Conservation (phyloP, 371 early-diverging fungal species). For the Batrachochytrium dendrobatidis region DNA sequence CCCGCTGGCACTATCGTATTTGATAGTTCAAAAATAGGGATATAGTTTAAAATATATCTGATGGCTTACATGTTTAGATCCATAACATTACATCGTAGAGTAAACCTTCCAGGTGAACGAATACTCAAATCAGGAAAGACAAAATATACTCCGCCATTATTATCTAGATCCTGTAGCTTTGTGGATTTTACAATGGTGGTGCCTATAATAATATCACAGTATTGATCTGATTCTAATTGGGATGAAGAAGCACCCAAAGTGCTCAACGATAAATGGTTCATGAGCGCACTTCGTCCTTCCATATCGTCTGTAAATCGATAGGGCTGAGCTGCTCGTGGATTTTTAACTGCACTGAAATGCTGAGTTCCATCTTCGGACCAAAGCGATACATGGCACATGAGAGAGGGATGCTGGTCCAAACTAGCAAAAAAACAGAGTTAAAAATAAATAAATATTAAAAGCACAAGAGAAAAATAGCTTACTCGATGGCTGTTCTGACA, state of each 20-base stretch:
- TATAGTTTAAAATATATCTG: background rate
- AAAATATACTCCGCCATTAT: constrained; percentile 1
- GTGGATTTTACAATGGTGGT: background rate
- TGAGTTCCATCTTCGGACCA: background rate
- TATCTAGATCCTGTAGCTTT: background rate
- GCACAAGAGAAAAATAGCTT: background rate
- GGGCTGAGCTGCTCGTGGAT: background rate
- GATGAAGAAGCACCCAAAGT: too few relatives aligned
- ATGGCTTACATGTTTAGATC: background rate
- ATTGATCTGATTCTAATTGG: background rate
- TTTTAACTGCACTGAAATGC: background rate
- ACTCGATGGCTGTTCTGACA: background rate
- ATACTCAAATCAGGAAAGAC: background rate
- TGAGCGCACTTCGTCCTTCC: too few relatives aligned
- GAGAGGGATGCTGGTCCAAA: background rate
- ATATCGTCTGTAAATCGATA: background rate
- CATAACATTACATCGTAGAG: background rate
- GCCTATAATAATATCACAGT: background rate
- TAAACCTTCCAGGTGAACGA: constrained; percentile 1
- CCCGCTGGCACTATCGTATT: background rate
- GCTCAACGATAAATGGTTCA: too few relatives aligned
- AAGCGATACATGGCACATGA: constrained; percentile 6
- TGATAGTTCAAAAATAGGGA: background rate
- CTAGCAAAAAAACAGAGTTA: background rate
- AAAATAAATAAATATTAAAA: background rate